These are phyloP conservation scores for Tolypocladium guangdongense DNA, from an alignment of 2,329 filamentous ascomycete species.

Conservation along the genomic window DNA sequence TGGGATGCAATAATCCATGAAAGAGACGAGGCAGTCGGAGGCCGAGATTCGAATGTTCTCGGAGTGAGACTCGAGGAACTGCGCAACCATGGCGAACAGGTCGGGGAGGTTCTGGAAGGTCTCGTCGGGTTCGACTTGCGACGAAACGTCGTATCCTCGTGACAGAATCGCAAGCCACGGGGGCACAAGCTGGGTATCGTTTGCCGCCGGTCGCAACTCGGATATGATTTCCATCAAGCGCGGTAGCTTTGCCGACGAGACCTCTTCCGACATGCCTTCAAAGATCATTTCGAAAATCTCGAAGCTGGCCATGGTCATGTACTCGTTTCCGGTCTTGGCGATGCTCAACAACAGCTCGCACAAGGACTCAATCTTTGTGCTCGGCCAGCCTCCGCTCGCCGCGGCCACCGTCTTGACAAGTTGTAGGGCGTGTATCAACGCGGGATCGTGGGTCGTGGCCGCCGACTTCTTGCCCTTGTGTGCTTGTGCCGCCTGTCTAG, in stretches of 20 bases:
- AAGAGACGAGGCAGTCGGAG: constrained; percentile 88
- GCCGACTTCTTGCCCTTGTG: constrained; percentile 54
- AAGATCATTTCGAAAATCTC: constrained; percentile 98
- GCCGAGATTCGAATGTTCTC: constrained; percentile 92
- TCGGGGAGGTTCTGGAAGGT: constrained; percentile 85
- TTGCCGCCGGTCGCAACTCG: constrained; percentile 81
- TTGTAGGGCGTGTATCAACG: constrained; percentile 83
- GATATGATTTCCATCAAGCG: constrained; percentile 83
- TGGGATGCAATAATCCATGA: constrained; percentile 83
- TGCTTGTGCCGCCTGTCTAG: constrained; percentile 47
- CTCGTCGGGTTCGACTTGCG: constrained; percentile 78
- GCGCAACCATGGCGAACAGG: constrained; percentile 67
- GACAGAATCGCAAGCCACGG: constrained; percentile 96
- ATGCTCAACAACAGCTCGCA: constrained; percentile 85
- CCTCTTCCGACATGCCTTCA: constrained; percentile 75
- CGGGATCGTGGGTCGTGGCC: constrained; percentile 60
- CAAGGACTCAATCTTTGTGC: constrained; percentile 84
- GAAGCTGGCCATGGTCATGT: constrained; percentile 91
- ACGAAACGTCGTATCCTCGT: constrained; percentile 85
- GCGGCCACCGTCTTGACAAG: constrained; percentile 81
- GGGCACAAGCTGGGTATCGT: constrained; percentile 87
- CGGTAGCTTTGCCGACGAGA: constrained; percentile 81
- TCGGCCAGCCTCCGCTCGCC: constrained; percentile 89
- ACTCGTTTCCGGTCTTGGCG: constrained; percentile 83
- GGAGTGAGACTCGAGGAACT: constrained; percentile 76